Base-by-base conservation (phyloP, 2,329 filamentous ascomycete species). In the Emydomyces testavorans region DNA sequence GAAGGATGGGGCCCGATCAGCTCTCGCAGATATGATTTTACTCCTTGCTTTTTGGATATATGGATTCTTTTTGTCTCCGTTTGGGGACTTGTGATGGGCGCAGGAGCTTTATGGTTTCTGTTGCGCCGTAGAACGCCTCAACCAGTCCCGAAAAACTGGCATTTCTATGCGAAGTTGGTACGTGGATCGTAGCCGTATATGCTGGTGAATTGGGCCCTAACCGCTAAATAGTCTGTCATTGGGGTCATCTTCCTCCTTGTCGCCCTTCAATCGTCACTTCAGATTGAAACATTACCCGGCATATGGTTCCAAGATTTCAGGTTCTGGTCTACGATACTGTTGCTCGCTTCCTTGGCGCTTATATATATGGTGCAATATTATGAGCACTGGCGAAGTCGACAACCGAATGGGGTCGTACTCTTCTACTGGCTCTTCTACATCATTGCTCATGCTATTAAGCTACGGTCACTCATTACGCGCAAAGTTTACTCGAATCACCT, bases 1-100 rank as follows among this genome's bases (percentile, higher is more conserved):
- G 90, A 96, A 68, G 93, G 92, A 60, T 98, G 92, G 92, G 93
- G 93, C 1, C 92, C 92, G 18, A 63, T 98, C 62, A 95, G 88
- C 67, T 80, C 82, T 29, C 74, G 80, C 56, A 77, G 90, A 64
- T 95, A 87, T 67, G 92, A 98, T 69, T 88, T 98, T 60, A 96
- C 92, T 13, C 90, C 92, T 34, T 98, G 92, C 71, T 98, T 98
- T 63, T 80, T 96, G 59, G 93, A 98, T 64, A 78, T 94, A 18
- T 89, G 86, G 79, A 78, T 96, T 50, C 79, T 84, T 28, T 69
- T 75, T 1, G 85, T 94, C 23, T 85, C 86, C 6, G 74, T 74
- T 11, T 93, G 83, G 69, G 89, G 90, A 13, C 72, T 95, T 20
- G 48, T 95, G 20, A 75, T 82, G 53, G 92, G 92, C 50, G 74